Evolutionary conservation across 345 rosid species (phyloP).

Genomic region (Odontarrhena argentea): DNA sequence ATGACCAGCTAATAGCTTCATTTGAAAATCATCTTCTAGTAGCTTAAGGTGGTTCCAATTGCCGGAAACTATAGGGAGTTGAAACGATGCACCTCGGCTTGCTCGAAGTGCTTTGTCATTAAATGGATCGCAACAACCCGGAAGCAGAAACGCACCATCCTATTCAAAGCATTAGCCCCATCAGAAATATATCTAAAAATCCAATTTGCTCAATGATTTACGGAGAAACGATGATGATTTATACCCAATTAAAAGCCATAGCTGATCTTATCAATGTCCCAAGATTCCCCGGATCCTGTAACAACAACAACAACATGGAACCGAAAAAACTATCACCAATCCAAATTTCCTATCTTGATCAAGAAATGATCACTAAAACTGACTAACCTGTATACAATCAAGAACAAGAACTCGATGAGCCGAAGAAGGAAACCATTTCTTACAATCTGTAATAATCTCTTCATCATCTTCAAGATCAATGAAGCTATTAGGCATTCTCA

Average conservation of each 20-base stretch:
- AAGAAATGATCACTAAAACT: conserved; percentile 2
- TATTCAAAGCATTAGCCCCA: conserved; percentile 34
- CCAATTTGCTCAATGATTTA: not conserved
- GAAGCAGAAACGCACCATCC: conserved; percentile 95
- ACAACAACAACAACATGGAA: not conserved
- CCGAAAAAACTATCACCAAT: not conserved
- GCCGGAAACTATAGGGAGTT: conserved; percentile 78
- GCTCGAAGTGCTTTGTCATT: conserved; percentile 86
- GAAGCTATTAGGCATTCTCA: conserved; percentile 71
- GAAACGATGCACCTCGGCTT: conserved; percentile 93
- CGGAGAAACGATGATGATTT: conserved; percentile 27
- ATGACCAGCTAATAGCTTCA: conserved; percentile 87
- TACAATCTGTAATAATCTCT: conserved; percentile 40
- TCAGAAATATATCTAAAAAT: not conserved
- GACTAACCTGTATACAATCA: conserved; percentile 76
- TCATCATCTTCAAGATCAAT: conserved; percentile 43
- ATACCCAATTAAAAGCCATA: conserved; percentile 87
- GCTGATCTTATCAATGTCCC: conserved; percentile 91
- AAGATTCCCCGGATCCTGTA: conserved; percentile 95
- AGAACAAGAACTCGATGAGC: conserved; percentile 75
- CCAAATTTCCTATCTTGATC: conserved; percentile 1
- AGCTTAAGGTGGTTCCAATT: conserved; percentile 67
- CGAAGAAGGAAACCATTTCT: conserved; percentile 60
- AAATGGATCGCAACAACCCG: conserved; percentile 95
- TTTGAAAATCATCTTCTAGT: conserved; percentile 52